Evolutionary conservation across 331 rosid species (phyloP), one percentile per base, ranked within the genome.

Genomic region (Rosa hybrid): DNA sequence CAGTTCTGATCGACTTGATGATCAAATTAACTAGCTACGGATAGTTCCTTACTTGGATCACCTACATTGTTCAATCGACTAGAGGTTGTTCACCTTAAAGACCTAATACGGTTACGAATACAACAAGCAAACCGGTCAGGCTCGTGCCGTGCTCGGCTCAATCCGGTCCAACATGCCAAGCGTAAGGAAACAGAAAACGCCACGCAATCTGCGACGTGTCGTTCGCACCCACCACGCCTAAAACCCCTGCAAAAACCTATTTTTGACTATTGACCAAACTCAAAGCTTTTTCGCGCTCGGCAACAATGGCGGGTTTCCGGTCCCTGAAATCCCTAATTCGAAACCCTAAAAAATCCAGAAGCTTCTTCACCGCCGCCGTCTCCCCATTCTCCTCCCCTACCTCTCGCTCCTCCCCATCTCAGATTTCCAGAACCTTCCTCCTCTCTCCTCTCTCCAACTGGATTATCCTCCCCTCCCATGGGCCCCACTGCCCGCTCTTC

Each of bases 401-500:
- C 9, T 83, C 80, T 59, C 89, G 83, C 4, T 77, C 85, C 16
- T 10, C 54, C 3, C 87, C 90, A n/a, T 71, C 78, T 38, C 72
- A 63, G 42, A 16, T 79, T 27, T 59, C 84, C 44, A 73, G 86
- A 75, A 18, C 72, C 80, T 81, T 90, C 48, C 83, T 89, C 34
- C 83, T 89, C 34, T 85, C 90, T 62, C 91, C 88, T 3, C 60
- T 89, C 41, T 81, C 91, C 77, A 82, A 77, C 51, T 88, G 87
- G 88, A 60, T 88, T 53, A 27, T 73, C 3, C 88, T 92, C 21
- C 88, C 94, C 27, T 76, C 86, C 20, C 92, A 86, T 7, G 92
- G 98, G 2, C 98, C 98, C 17, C 68, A 60, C 39, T 10, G 25
- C 62, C 62, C 62, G 39, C 97, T 92, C 77, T 92, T 94, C 85